Percentiles rank a stretch among this genome's conserved stretches.
Evolutionary conservation across 176 grass and related monocot species (phyloP).

Genomic region (Avena atlantica): DNA sequence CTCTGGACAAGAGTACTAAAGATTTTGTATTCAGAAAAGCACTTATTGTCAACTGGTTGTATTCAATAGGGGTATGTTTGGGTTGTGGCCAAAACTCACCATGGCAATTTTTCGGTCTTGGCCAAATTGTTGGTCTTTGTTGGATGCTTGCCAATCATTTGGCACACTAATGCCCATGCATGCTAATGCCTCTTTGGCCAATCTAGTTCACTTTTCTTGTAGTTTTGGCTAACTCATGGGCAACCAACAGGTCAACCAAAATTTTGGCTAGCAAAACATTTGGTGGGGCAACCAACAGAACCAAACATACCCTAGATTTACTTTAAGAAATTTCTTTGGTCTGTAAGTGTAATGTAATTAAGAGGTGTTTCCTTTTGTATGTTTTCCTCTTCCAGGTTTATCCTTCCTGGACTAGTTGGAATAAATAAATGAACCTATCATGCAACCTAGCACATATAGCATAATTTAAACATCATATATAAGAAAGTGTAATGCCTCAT

Average conservation of each 20-base stretch:
- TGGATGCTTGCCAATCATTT: neutral
- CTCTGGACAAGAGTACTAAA: neutral
- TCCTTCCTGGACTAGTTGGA: too few relatives aligned
- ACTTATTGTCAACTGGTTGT: neutral
- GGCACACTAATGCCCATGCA: too few relatives aligned
- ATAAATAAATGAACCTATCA: too few relatives aligned
- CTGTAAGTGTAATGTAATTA: neutral
- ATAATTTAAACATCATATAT: constrained; percentile 13
- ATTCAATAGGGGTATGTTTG: neutral
- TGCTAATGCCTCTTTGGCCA: neutral
- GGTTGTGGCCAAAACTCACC: neutral
- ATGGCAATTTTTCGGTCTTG: neutral
- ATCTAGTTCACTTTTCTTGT: neutral
- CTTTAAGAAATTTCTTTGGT: constrained; percentile 19
- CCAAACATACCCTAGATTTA: neutral
- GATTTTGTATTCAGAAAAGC: neutral
- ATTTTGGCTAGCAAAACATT: neutral
- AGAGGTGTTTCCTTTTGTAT: too few relatives aligned
- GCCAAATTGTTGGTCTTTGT: neutral
- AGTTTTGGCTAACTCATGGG: neutral
- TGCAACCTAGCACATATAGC: too few relatives aligned
- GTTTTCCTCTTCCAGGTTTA: too few relatives aligned
- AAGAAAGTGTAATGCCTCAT: neutral
- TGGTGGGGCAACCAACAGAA: neutral
- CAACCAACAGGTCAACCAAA: neutral